These are phyloP conservation scores for Paramecium octaurelia DNA, from an alignment of 73 alveolate genomes.

Conservation along the genomic window DNA sequence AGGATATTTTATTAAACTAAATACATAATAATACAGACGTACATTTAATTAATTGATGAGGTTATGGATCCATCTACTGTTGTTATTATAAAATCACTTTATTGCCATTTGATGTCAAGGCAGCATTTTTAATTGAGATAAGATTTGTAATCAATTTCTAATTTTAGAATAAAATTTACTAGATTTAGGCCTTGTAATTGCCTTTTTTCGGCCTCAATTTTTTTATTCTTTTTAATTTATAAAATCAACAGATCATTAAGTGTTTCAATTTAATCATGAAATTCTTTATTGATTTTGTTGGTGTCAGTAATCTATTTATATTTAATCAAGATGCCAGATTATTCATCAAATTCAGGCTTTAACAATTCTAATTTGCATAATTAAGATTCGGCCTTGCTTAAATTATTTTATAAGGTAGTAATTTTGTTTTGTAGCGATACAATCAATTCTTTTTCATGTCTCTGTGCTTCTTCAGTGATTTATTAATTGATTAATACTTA, in stretches of 20 bases:
- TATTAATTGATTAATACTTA: slow-evolving; percentile 6
- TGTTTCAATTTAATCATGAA: neutral
- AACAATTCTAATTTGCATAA: neutral
- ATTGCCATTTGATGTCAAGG: neutral
- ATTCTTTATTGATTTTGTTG: neutral
- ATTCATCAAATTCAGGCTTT: slow-evolving; percentile 34
- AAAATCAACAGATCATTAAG: neutral
- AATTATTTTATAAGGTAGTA: neutral
- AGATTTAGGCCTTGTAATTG: slow-evolving; percentile 3
- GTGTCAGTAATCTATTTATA: slow-evolving; percentile 4
- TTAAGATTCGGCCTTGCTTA: neutral
- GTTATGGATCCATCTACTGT: neutral
- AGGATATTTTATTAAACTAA: neutral
- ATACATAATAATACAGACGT: neutral
- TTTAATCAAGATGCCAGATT: slow-evolving; percentile 17
- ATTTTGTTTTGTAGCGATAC: neutral
- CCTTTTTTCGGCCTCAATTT: neutral
- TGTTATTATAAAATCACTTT: neutral
- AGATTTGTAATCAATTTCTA: slow-evolving; percentile 10
- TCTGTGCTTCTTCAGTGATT: slow-evolving; percentile 36
- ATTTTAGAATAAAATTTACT: neutral
- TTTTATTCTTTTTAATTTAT: slow-evolving; percentile 4
- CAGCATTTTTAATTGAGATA: neutral
- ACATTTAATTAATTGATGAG: neutral
- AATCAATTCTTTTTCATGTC: slow-evolving; percentile 42